phyloP scores from a whole-genome alignment of 306 rosid genomes.

The Cucurbita maxima region DNA sequence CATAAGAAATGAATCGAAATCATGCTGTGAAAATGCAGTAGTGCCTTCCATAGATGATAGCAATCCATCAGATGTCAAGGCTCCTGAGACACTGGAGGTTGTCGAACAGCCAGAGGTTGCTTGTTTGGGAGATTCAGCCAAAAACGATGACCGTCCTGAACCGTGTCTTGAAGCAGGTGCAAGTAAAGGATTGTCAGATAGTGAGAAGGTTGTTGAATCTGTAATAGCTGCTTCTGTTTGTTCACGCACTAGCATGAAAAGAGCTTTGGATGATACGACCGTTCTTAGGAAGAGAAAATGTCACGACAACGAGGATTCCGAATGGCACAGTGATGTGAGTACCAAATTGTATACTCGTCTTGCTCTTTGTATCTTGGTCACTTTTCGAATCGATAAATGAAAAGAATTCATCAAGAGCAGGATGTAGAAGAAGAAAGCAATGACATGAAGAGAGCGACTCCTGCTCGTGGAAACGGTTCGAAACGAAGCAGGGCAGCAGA shows the following conservation, averaged over 20 bases:
- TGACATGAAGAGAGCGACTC: slow-evolving; percentile 29
- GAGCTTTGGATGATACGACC: slow-evolving; percentile 28
- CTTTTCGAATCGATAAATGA: background rate
- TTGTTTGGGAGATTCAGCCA: slow-evolving; percentile 29
- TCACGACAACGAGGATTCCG: slow-evolving; percentile 63
- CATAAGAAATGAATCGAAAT: slow-evolving; percentile 18
- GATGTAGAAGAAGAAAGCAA: slow-evolving; percentile 63
- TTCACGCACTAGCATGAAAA: slow-evolving; percentile 52
- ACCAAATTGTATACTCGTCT: slow-evolving; percentile 9
- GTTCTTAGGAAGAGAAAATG: slow-evolving; percentile 37
- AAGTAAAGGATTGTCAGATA: slow-evolving; percentile 18
- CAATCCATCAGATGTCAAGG: slow-evolving; percentile 24
- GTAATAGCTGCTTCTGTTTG: slow-evolving; percentile 60
- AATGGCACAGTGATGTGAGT: slow-evolving; percentile 79
- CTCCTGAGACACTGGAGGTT: slow-evolving; percentile 33
- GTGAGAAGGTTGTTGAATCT: slow-evolving; percentile 31
- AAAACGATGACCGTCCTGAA: slow-evolving; percentile 26
- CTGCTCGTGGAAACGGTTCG: slow-evolving; percentile 34
- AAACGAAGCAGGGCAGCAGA: slow-evolving; percentile 78
- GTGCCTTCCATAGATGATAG: slow-evolving; percentile 32
- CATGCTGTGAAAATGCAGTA: slow-evolving; percentile 25
- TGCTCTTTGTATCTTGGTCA: background rate
- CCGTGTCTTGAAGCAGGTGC: slow-evolving; percentile 31
- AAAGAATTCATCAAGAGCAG: slow-evolving; percentile 27
- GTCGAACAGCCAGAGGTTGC: slow-evolving; percentile 28